phyloP scores from a whole-genome alignment of 108 stramenopile species.

The Pseudonitzschia delicatissima region DNA sequence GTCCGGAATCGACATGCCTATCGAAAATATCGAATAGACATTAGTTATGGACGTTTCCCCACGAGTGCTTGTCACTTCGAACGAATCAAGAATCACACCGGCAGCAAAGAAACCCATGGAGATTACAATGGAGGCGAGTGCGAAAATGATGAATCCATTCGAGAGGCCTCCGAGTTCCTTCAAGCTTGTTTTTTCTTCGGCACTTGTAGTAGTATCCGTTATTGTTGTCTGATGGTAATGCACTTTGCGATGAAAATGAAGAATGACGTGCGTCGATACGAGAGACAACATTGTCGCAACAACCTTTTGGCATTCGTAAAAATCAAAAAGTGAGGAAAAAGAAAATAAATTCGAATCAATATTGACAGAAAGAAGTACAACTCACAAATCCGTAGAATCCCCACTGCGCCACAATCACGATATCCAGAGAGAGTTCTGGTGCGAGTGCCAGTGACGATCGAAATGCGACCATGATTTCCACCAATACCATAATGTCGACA shows the following conservation, averaged over 20 bases:
- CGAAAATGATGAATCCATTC: constrained; percentile 31
- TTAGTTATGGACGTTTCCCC: constrained; percentile 47
- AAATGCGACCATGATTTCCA: constrained; percentile 85
- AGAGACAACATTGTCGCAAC: constrained; percentile 28
- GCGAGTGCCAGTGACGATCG: constrained; percentile 50
- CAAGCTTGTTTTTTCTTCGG: constrained; percentile 34
- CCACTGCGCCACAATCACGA: constrained; percentile 52
- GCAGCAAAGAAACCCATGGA: constrained; percentile 34
- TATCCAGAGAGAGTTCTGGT: constrained; percentile 38
- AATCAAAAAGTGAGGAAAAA: not conserved
- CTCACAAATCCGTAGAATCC: constrained; percentile 77
- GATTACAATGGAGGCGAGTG: constrained; percentile 25
- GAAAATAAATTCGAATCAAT: not conserved
- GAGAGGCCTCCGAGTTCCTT: constrained; percentile 40
- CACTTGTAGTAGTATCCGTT: not conserved
- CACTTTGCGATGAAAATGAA: constrained; percentile 66
- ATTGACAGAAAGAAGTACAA: not conserved
- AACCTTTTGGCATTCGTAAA: not conserved
- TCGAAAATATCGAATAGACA: constrained; percentile 59
- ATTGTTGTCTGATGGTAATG: constrained; percentile 22
- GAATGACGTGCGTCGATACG: constrained; percentile 58
- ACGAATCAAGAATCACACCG: constrained; percentile 48
- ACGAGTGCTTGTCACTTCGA: constrained; percentile 63
- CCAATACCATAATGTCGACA: constrained; percentile 81
- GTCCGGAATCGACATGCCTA: constrained; percentile 61